Base-by-base conservation (phyloP, 768 basidiomycete species). In the Antrodiella citrinella region DNA sequence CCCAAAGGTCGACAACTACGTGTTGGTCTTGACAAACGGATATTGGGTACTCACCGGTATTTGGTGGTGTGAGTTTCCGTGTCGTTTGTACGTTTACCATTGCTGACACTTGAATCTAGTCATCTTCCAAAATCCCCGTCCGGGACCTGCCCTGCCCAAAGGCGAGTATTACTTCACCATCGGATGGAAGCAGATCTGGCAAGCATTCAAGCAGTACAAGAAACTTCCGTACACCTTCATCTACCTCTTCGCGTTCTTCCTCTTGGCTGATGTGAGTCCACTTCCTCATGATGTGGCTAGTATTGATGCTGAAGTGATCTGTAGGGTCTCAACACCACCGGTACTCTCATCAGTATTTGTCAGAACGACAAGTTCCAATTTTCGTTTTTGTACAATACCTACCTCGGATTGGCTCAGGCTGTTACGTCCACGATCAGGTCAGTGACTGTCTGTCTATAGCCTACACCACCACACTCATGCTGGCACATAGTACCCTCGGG, bases 131-230 rank as follows among this genome's bases (percentile, higher is more conserved):
- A 77, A 87, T 59, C 86, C 82, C n/a, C 80, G 91, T 7, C 83
- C 86, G 2, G 91, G 91, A 0, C 86, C 89, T 47, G 67, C 80
- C 11, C 69, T 93, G 19, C 91, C 91, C 0, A 82, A 82, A 55
- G 82, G 82, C 45, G 81, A 90, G 55, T 75, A 65, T 51, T 92
- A 91, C 58, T 53, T 91, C 22, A 88, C 87, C 0, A 77, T 93
- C 42, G 91, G 91, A 40, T 91, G 86, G 84, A 90, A 86, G 60
- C 88, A 91, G 72, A 87, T 92, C 46, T 91, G 87, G 82, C 69
- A 74, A 12, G 86, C 87, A 0, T 60, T 76, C 52, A 84, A 81
- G 59, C 81, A 91, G 53, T 90, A 85, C 65, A 85, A 80, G 65
- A 73, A 81, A 59, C 74, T 91, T 0, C 89, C 89, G 0, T 78